Evolutionary conservation across 1,284 basidiomycete genomes (phyloP), one percentile per base, ranked within the genome.

Genomic region (Apiotrichum mycotoxinovorans): DNA sequence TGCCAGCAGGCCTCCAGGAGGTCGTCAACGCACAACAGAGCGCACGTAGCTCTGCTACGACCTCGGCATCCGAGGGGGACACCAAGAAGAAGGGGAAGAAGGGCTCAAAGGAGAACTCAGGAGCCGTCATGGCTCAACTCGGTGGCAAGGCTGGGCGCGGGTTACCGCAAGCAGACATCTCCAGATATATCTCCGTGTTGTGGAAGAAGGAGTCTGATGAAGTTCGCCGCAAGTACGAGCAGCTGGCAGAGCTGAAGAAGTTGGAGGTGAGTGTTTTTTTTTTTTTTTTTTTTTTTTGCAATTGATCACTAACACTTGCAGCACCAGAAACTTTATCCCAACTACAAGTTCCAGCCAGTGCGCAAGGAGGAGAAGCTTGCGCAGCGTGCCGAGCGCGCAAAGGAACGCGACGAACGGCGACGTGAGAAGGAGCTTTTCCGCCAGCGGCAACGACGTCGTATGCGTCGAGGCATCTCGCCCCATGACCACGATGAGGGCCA

Each of bases 311-410:
- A 15, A 56, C 42, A 8, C 5, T 12, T 27, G 3, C 57, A 78
- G 69, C 90, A 92, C 69, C 77, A 80, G 44, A 65, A 69, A 3
- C 70, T 77, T 62, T 87, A 87, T 66, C 90, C 90, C 0, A 79
- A 80, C 46, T 92, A 92, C 75, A 83, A 84, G 54, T 92, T 85
- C 69, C 79, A 82, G 53, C 89, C 89, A 0, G 78, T 82, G 71
- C 86, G 83, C 68, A 86, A 84, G 72, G 83, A 83, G 52, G 82
- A 84, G 48, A 87, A 85, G 73, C 76, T 79, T 35, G 79, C 79
- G 25, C 57, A 79, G 34, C 78, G 81, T 30, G 79, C 80, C 58
- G 79, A 81, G 46, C 59, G 52, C 30, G 66, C 71, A 34, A 51
- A 62, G 44, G 65, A 70, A 52, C 70, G 63, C 46, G 66, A 69